phyloP scores from a whole-genome alignment of 352 stramenopile species.

The Globisporangium polare region DNA sequence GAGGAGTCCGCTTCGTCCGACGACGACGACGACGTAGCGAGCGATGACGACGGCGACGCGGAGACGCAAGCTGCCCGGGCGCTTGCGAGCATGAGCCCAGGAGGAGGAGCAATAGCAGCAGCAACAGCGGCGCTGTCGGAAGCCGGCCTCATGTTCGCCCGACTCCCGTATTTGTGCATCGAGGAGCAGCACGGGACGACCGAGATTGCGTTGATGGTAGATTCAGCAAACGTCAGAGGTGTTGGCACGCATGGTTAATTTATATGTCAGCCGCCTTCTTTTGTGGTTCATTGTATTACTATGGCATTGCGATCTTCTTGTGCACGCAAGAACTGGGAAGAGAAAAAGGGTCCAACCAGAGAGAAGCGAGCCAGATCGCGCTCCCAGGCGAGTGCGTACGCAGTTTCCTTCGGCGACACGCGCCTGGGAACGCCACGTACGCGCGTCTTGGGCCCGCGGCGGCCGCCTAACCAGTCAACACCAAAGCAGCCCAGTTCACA shows the following conservation, averaged over 20 bases:
- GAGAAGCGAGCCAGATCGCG: not conserved
- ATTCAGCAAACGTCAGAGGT: not conserved
- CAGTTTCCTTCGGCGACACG: not conserved
- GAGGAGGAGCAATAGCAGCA: not conserved
- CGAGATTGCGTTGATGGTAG: not conserved
- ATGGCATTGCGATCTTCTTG: not conserved
- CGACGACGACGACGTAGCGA: not conserved
- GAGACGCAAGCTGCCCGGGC: not conserved
- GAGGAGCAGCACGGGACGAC: not conserved
- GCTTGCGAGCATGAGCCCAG: not conserved
- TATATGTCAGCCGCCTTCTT: not conserved
- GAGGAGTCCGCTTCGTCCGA: not conserved
- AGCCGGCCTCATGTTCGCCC: constrained; percentile 1
- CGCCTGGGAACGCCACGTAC: not conserved
- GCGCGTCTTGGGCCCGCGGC: not conserved
- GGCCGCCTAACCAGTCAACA: not conserved
- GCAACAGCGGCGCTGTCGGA: not conserved
- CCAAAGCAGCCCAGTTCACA: not conserved
- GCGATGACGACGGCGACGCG: not conserved
- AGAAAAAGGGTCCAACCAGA: too few species aligned
- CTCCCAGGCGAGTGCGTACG: not conserved
- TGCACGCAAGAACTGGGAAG: too few species aligned
- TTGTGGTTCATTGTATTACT: not conserved
- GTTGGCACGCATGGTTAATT: not conserved
- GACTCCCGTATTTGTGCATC: constrained; percentile 2